Evolutionary conservation across 139 green algal species (phyloP).

Genomic region (Picochlorum sp.): DNA sequence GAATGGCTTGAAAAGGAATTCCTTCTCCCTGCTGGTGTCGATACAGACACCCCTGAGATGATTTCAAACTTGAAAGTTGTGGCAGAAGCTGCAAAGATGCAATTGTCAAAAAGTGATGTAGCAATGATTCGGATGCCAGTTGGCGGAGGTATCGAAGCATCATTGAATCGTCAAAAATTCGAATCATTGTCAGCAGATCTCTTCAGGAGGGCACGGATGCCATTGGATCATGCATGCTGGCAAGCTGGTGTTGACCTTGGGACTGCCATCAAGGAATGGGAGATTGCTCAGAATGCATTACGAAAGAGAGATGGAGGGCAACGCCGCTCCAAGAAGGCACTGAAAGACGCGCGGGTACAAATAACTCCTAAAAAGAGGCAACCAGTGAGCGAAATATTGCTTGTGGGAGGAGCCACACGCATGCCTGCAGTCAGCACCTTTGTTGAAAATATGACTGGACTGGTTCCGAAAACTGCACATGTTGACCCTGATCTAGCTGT

Average conservation of each 20-base stretch:
- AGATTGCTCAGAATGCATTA: conserved; percentile 15
- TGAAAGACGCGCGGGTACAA: conserved; percentile 17
- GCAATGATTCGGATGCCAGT: conserved; percentile 56
- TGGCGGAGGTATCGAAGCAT: conserved; percentile 43
- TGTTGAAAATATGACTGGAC: conserved; percentile 77
- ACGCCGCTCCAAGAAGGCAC: conserved; percentile 2
- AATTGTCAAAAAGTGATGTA: conserved; percentile 34
- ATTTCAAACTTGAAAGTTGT: conserved; percentile 46
- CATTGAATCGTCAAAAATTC: conserved; percentile 44
- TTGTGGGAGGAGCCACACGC: conserved; percentile 79
- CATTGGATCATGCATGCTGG: conserved; percentile 70
- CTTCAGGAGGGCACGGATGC: conserved; percentile 48
- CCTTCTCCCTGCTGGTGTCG: conserved; percentile 34
- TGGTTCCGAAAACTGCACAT: conserved; percentile 30
- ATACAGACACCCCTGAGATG: conserved; percentile 25
- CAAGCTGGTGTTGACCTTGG: conserved; percentile 67
- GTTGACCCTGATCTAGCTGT: conserved; percentile 81
- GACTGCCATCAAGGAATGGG: conserved; percentile 31
- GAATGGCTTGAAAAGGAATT: conserved; percentile 47
- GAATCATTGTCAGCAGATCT: conserved; percentile 52
- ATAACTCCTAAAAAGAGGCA: conserved; percentile 55
- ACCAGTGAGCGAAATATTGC: conserved; percentile 59
- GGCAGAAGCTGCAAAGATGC: conserved; percentile 70
- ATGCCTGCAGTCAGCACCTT: conserved; percentile 70
- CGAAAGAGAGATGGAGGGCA: conserved; percentile 1